Conservation (phyloP, 306 rosid genomes). For the Elaeagnus macrophylla region DNA sequence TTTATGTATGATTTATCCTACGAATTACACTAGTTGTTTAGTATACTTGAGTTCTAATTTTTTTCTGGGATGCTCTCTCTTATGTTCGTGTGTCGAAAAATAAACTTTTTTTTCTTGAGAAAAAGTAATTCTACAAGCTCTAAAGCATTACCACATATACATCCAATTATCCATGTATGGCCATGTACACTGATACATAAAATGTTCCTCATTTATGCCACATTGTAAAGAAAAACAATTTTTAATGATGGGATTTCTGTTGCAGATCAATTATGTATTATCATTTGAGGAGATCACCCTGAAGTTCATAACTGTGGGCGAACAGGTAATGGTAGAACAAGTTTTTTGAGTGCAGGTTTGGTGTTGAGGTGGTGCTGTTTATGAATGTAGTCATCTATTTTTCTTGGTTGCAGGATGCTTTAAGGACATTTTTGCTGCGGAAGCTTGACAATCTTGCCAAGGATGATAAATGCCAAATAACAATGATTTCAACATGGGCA, state of each 20-base stretch:
- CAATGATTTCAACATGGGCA: conserved; percentile 97
- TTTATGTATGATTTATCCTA: too few relatives aligned
- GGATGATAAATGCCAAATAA: conserved; percentile 93
- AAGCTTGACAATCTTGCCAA: conserved; percentile 76
- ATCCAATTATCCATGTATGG: not conserved
- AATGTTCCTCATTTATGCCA: not conserved
- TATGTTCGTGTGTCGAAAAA: too few relatives aligned
- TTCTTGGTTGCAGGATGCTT: conserved; percentile 65
- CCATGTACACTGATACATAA: not conserved
- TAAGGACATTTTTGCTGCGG: conserved; percentile 79
- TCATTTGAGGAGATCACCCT: conserved; percentile 92
- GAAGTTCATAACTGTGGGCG: conserved; percentile 71
- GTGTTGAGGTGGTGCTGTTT: conserved; percentile 6
- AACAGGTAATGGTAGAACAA: conserved; percentile 56
- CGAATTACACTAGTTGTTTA: too few relatives aligned
- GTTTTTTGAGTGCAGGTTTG: conserved; percentile 1
- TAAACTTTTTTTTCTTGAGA: too few relatives aligned
- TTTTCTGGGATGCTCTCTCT: too few relatives aligned
- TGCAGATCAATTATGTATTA: conserved; percentile 83
- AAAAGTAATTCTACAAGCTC: too few relatives aligned
- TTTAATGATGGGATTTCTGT: conserved; percentile 23
- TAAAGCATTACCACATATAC: too few relatives aligned
- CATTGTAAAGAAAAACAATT: not conserved
- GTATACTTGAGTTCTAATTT: too few relatives aligned
- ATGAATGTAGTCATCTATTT: conserved; percentile 14